phyloP scores from a whole-genome alignment of 208 protist genomes.

The Leishmania turanica region DNA sequence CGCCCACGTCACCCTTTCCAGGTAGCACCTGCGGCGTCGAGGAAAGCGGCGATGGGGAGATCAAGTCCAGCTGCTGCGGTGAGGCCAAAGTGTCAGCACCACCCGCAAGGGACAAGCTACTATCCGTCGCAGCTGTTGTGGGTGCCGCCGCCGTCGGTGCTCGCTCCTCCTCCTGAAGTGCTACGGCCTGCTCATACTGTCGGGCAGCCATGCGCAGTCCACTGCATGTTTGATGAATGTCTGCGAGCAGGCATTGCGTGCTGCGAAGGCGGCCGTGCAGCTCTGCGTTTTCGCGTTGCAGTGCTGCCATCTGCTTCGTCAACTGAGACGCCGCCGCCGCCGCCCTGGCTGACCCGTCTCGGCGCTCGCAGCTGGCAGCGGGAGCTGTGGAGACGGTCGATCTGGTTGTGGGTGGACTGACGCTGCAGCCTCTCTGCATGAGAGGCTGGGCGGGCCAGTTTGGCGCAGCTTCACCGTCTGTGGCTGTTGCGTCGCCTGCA shows the following conservation, averaged over 20 bases:
- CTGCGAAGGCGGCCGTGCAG: background rate
- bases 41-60: constrained; percentile 3
- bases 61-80: background rate
- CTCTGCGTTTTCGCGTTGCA: background rate
- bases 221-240: constrained; percentile 12
- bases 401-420: background rate
- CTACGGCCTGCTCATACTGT: constrained; percentile 15
- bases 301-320: background rate
- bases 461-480: background rate
- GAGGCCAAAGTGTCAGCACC: background rate
- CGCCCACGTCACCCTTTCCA: background rate
- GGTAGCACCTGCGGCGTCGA: background rate
- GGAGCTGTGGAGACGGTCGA: background rate
- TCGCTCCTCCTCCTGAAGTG: background rate
- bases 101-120: background rate
- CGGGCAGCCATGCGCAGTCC: constrained; percentile 8
- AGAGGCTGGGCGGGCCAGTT: background rate
- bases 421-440: background rate
- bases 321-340: background rate
- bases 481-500: too few relatives aligned
- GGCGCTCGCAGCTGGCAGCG: background rate
- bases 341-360: background rate
- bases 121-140: background rate
- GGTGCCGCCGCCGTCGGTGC: background rate
- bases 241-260: constrained; percentile 3